These are phyloP conservation scores for Camillea tinctor DNA, from an alignment of 2,329 filamentous ascomycete genomes.

Conservation along the genomic window DNA sequence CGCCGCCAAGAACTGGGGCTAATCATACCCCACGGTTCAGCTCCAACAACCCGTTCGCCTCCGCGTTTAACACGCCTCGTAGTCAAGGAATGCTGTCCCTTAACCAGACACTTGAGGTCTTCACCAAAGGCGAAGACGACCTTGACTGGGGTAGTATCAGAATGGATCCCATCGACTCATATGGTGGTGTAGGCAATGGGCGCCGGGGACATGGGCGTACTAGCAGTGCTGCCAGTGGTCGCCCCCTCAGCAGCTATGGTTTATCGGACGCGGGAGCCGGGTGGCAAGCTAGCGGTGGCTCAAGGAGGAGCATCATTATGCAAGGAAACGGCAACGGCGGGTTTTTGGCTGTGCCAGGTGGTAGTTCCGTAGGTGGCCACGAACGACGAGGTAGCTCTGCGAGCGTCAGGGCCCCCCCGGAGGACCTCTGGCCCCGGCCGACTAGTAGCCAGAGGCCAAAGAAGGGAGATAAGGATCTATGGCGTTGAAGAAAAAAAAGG, in stretches of 20 bases:
- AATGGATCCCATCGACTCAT: constrained; percentile 37
- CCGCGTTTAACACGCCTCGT: constrained; percentile 32
- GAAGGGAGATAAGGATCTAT: constrained; percentile 41
- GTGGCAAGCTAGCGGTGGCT: constrained; percentile 50
- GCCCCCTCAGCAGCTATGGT: constrained; percentile 57
- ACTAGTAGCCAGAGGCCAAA: constrained; percentile 43
- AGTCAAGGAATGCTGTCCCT: constrained; percentile 35
- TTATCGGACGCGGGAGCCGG: constrained; percentile 52
- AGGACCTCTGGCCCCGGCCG: constrained; percentile 44
- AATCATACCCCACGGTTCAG: constrained; percentile 47
- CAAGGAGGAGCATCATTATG: constrained; percentile 54
- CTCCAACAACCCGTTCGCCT: constrained; percentile 60
- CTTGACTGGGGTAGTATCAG: constrained; percentile 59
- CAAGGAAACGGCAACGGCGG: constrained; percentile 48
- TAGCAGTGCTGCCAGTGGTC: constrained; percentile 29
- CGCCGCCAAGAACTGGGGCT: constrained; percentile 21
- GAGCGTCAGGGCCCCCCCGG: constrained; percentile 18
- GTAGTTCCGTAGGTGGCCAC: constrained; percentile 17
- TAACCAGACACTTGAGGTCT: constrained; percentile 57
- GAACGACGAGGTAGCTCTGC: constrained; percentile 22
- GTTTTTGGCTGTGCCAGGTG: constrained; percentile 52
- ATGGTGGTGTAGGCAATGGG: constrained; percentile 14
- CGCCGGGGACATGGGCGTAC: constrained; percentile 25
- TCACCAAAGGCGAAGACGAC: constrained; percentile 58
- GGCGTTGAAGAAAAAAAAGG: constrained; percentile 34